phyloP scores from a whole-genome alignment of 2,329 filamentous ascomycete genomes.

The Epichloe bromicola region DNA sequence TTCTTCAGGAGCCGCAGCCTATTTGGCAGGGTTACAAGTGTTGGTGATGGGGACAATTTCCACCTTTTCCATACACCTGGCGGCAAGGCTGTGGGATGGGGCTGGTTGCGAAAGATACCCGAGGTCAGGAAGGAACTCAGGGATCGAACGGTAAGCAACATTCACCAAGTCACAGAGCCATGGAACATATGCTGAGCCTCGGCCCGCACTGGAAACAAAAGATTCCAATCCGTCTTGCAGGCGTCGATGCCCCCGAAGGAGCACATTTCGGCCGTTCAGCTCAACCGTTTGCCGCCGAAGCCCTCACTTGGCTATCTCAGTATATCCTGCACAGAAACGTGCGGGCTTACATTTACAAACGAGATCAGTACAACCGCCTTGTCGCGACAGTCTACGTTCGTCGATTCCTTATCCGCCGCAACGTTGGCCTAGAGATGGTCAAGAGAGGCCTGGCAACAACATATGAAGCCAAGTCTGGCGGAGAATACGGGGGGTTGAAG shows the following conservation, averaged over 20 bases:
- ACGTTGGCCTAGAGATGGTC: slow-evolving; percentile 86
- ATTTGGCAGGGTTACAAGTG: slow-evolving; percentile 78
- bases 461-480: slow-evolving; percentile 84
- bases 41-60: slow-evolving; percentile 95
- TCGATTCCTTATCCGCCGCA: slow-evolving; percentile 52
- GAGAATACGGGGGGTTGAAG: slow-evolving; percentile 69
- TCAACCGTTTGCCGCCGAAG: slow-evolving; percentile 74
- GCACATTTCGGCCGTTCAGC: slow-evolving; percentile 83
- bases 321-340: slow-evolving; percentile 64
- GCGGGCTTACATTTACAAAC: slow-evolving; percentile 67
- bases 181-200: neutral
- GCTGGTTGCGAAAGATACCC: slow-evolving; percentile 72
- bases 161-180: neutral
- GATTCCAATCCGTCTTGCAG: slow-evolving; percentile 82
- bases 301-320: slow-evolving; percentile 63
- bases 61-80: slow-evolving; percentile 89
- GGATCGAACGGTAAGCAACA: slow-evolving; percentile 54
- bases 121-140: slow-evolving; percentile 54
- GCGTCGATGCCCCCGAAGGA: slow-evolving; percentile 83
- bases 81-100: slow-evolving; percentile 79
- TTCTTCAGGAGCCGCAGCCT: slow-evolving; percentile 66
- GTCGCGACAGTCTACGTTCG: slow-evolving; percentile 76
- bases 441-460: slow-evolving; percentile 73
- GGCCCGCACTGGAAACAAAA: slow-evolving; percentile 19
- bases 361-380: slow-evolving; percentile 85